A percentile compares a stretch with the other conserved stretches of the same genome.
Conservation (phyloP, 805 yeast species). For the Kuraishia borneana region DNA sequence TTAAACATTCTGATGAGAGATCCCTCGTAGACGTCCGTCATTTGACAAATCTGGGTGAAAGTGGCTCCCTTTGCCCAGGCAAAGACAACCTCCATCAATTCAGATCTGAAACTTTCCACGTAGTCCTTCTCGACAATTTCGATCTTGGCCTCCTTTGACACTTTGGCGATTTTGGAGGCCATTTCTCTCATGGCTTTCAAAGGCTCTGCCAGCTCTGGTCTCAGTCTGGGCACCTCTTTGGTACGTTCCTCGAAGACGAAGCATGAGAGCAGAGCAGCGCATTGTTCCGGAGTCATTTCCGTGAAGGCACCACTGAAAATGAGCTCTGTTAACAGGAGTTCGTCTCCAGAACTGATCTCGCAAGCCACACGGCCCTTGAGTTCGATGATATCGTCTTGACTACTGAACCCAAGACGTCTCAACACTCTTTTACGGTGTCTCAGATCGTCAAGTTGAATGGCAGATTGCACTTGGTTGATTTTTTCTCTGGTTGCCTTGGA, state of each 20-base stretch:
- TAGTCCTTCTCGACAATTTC: conserved; percentile 89
- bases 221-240: conserved; percentile 74
- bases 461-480: conserved; percentile 77
- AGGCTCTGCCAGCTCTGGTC: conserved; percentile 90
- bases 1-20: conserved; percentile 90
- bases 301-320: conserved; percentile 93
- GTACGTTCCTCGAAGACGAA: conserved; percentile 96
- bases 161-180: conserved; percentile 85
- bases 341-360: conserved; percentile 88
- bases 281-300: conserved; percentile 77
- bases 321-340: conserved; percentile 75
- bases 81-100: conserved; percentile 92
- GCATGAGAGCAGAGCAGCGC: conserved; percentile 87
- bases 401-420: conserved; percentile 83
- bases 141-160: conserved; percentile 80
- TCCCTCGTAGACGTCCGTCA: conserved; percentile 99
- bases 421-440: conserved; percentile 88
- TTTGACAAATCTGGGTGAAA: conserved; percentile 93
- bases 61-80: conserved; percentile 97
- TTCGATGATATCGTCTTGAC: conserved; percentile 82
- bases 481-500: conserved; percentile 51
- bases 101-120: conserved; percentile 83
- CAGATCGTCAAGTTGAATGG: conserved; percentile 88
- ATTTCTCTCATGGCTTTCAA: conserved; percentile 78
- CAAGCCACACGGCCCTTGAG: conserved; percentile 97